Conservation (phyloP, 140 eudicot species). For the Flaveria floridana region DNA sequence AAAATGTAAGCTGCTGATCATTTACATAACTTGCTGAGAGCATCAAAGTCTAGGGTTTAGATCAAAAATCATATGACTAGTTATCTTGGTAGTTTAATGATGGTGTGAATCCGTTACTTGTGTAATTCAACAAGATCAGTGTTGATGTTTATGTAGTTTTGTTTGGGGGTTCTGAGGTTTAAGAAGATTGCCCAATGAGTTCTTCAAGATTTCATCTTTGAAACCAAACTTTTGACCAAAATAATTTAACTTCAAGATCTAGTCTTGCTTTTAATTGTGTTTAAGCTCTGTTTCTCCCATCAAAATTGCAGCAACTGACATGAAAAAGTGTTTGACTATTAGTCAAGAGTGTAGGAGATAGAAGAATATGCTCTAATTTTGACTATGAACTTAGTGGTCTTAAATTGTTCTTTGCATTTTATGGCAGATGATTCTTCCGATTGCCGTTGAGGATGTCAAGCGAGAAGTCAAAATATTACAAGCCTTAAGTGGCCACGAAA, state of each 20-base stretch:
- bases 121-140: slow-evolving; percentile 19
- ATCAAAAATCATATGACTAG: slow-evolving; percentile 12
- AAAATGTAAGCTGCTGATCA: slow-evolving; percentile 7
- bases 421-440: slow-evolving; percentile 86
- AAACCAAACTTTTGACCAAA: not conserved
- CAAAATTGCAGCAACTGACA: slow-evolving; percentile 20
- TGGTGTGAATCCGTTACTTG: slow-evolving; percentile 12
- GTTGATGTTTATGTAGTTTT: not conserved
- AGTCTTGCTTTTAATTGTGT: not conserved
- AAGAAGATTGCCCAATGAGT: slow-evolving; percentile 7
- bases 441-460: slow-evolving; percentile 96
- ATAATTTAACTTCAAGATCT: not conserved
- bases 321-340: not conserved
- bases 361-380: not conserved
- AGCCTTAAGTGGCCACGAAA: slow-evolving; percentile 92
- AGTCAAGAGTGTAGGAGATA: not conserved
- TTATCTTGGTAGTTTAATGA: not conserved
- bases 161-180: slow-evolving; percentile 1
- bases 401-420: slow-evolving; percentile 5
- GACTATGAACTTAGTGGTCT: slow-evolving; percentile 9
- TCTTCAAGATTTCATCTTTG: slow-evolving; percentile 18
- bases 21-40: not conserved
- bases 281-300: not conserved
- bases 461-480: slow-evolving; percentile 87
- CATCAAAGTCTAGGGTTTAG: slow-evolving; percentile 23